Evolutionary conservation across 768 basidiomycete genomes (phyloP), one percentile per base, ranked within the genome.

Genomic region (Suillus discolor): DNA sequence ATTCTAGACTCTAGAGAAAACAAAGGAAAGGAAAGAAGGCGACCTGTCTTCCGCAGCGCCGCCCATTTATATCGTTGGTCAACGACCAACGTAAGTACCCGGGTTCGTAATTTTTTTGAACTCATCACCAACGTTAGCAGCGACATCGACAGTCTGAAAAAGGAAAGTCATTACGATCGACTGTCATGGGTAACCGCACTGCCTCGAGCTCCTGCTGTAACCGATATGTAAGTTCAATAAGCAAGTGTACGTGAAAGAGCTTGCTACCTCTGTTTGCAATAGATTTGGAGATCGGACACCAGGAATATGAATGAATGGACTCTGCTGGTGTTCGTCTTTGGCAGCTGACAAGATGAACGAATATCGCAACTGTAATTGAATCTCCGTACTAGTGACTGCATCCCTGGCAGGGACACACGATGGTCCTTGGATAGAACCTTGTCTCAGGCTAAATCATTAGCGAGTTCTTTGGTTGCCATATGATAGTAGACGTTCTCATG

Each of bases 51-150:
- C 6, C 1, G 20, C 11, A n/a, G 12, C 20, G 54, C 18, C 34
- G 54, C 54, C 54, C 54, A 34, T 55, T 55, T 55, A 55, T 55
- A 55, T 55, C 18, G 20, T 36, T 6, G 20, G 31, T 55, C 11
- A 41, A 55, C 54, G 20, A 55, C 20, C 34, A 36, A 55, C 54
- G 54, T 55, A 55, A 55, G 31, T 36, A 55, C 31, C 54, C 18
- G 54, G 31, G 16, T 20, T 47, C 8, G 12, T 55, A 36, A 34
- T 3, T 34, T 55, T n/a, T n/a, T 55, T 3, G 31, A n/a, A 55
- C n/a, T 49, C 18, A 34, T 55, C 54, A 28, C 18, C 28, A 54
- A 54, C 53, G 54, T 55, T 34, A 36, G 34, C 20, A 36, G 20
- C 54, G 54, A 36, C 54, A 55, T n/a, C 31, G 34, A 55, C 4